A percentile compares a stretch with the other conserved stretches of the same genome.
phyloP scores from a whole-genome alignment of 768 basidiomycete genomes.

The Boletus sensibilis region DNA sequence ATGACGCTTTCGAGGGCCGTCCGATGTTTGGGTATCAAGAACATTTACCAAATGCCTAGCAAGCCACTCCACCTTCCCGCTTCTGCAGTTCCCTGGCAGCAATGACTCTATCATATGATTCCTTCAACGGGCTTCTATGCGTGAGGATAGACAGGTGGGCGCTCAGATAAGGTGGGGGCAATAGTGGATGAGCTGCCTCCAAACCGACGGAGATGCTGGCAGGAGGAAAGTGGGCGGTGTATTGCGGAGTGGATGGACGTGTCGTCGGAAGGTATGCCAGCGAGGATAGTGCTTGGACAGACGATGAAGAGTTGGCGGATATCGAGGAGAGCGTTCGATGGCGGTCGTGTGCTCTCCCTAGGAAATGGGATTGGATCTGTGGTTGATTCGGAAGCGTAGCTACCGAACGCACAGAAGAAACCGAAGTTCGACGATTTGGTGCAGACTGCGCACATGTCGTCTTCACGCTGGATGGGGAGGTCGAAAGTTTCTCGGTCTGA shows the following conservation, averaged over 20 bases:
- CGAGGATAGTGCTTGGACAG: constrained; percentile 56
- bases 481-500: constrained; percentile 23
- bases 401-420: constrained; percentile 59
- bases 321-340: constrained; percentile 58
- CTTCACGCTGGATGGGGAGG: constrained; percentile 41
- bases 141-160: constrained; percentile 69
- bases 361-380: constrained; percentile 35
- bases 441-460: constrained; percentile 32
- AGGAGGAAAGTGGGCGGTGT: constrained; percentile 64
- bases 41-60: constrained; percentile 4
- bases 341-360: constrained; percentile 40
- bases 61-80: constrained; percentile 10
- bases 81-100: constrained; percentile 48
- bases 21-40: constrained; percentile 24
- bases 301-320: constrained; percentile 45
- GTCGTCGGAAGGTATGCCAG: constrained; percentile 51
- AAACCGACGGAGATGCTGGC: constrained; percentile 52
- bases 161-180: constrained; percentile 69
- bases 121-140: constrained; percentile 63
- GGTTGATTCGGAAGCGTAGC: constrained; percentile 52
- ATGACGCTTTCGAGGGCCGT: constrained; percentile 13
- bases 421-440: constrained; percentile 48
- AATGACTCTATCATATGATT: constrained; percentile 67
- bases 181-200: constrained; percentile 65
- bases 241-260: constrained; percentile 39